Conservation (phyloP, 768 basidiomycete species). For the Pholiota molesta region DNA sequence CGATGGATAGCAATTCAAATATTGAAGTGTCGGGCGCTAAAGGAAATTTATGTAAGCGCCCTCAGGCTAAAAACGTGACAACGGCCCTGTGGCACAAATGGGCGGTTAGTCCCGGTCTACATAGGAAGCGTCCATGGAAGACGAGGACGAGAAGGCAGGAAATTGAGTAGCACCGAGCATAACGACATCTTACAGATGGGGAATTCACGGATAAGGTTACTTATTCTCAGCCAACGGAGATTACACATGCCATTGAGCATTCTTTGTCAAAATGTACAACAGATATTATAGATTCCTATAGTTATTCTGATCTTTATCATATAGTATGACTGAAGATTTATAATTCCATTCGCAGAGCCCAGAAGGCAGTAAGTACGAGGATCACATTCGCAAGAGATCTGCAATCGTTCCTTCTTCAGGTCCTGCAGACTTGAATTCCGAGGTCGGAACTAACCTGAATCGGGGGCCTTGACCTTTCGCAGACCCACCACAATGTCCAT, state of each 20-base stretch:
- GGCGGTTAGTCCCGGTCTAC: background rate
- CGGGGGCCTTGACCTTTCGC: background rate
- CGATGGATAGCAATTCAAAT: background rate
- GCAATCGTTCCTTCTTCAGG: background rate
- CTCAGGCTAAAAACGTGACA: background rate
- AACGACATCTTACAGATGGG: background rate
- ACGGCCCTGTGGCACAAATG: background rate
- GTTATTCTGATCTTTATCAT: background rate
- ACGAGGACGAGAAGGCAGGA: background rate
- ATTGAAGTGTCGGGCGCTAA: background rate
- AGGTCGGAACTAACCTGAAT: slow-evolving; percentile 1
- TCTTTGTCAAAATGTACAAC: background rate
- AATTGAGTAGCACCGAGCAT: background rate
- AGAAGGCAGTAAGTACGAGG: no score
- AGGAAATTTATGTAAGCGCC: background rate
- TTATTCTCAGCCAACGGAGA: background rate
- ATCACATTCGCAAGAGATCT: no score
- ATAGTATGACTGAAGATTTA: background rate
- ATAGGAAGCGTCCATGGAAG: background rate
- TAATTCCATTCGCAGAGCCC: background rate
- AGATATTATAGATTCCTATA: background rate
- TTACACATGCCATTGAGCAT: background rate
- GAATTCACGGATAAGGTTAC: background rate
- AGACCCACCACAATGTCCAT: background rate
- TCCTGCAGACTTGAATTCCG: background rate